A percentile compares a stretch with the other conserved stretches of the same genome.
Conservation (phyloP, 1,284 basidiomycete species). For the Stygiomarasmius scandens region DNA sequence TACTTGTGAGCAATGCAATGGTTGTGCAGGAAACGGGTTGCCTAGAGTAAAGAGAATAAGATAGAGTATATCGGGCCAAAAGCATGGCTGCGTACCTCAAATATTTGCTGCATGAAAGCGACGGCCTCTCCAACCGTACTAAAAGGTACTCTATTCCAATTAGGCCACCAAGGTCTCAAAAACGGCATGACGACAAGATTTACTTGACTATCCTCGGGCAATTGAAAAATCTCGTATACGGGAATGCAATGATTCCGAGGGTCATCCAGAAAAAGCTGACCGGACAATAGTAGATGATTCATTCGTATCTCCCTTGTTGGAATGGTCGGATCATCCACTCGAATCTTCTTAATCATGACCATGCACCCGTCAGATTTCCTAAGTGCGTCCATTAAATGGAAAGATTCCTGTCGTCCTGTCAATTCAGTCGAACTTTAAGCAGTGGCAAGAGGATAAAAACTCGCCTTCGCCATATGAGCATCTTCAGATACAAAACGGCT, state of each 20-base stretch:
- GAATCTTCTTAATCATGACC: constrained; percentile 34
- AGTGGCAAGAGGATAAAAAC: constrained; percentile 3
- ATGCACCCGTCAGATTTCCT: constrained; percentile 28
- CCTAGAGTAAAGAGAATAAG: constrained; percentile 20
- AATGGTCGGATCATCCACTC: neutral
- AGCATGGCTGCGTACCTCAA: constrained; percentile 18
- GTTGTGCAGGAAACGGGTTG: constrained; percentile 33
- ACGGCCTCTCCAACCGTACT: constrained; percentile 24
- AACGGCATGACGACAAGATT: constrained; percentile 16
- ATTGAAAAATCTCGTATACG: constrained; percentile 11
- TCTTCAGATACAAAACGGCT: constrained; percentile 22
- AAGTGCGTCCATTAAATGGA: constrained; percentile 31
- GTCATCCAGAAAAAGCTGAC: neutral
- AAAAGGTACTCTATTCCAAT: constrained; percentile 13
- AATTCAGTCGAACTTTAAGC: no score
- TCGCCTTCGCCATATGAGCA: constrained; percentile 4
- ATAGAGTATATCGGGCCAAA: neutral
- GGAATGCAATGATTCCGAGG: constrained; percentile 17
- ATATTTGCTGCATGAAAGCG: constrained; percentile 20
- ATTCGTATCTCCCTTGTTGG: constrained; percentile 20
- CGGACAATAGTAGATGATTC: constrained; percentile 22
- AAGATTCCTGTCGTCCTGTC: constrained; percentile 10
- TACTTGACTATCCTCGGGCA: constrained; percentile 9
- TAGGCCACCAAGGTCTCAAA: constrained; percentile 14
- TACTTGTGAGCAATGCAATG: constrained; percentile 33